Evolutionary conservation across 169 alveolate genomes (phyloP).

Genomic region (Plasmodium inui): DNA sequence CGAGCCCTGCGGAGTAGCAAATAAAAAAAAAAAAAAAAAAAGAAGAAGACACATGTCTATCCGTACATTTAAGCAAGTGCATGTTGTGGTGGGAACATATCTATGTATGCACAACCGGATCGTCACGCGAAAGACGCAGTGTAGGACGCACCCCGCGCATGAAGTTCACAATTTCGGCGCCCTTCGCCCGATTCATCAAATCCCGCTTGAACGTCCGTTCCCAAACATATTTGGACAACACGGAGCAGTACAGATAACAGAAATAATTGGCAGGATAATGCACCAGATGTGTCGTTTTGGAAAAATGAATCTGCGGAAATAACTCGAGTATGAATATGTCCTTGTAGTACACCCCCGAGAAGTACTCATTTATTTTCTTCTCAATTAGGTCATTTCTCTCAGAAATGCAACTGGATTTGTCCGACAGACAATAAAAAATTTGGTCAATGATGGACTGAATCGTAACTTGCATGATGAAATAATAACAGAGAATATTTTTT

Average conservation of each 20-base stretch:
- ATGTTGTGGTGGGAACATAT: not conserved
- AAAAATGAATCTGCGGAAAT: constrained; percentile 76
- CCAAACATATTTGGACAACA: constrained; percentile 65
- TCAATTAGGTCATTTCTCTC: constrained; percentile 55
- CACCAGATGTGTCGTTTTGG: constrained; percentile 83
- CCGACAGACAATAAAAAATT: constrained; percentile 57
- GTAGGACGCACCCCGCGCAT: constrained; percentile 26
- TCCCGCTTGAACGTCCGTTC: constrained; percentile 27
- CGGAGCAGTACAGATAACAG: constrained; percentile 81
- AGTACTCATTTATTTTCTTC: constrained; percentile 53
- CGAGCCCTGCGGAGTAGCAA: constrained; percentile 40
- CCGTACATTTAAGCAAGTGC: not conserved
- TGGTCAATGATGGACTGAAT: constrained; percentile 75
- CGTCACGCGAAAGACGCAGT: not conserved
- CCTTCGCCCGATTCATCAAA: not conserved
- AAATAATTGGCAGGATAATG: constrained; percentile 85
- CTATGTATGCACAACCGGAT: not conserved
- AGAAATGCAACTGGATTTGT: constrained; percentile 8
- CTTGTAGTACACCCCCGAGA: constrained; percentile 41
- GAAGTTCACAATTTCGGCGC: constrained; percentile 23
- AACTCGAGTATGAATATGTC: constrained; percentile 61
- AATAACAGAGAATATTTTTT: constrained; percentile 68
- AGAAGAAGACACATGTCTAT: not conserved
- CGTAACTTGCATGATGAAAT: constrained; percentile 36
- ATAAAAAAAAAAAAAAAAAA: not conserved